These are phyloP conservation scores for Ustilago cynodontis DNA, from an alignment of 1,284 basidiomycete species.

Conservation along the genomic window DNA sequence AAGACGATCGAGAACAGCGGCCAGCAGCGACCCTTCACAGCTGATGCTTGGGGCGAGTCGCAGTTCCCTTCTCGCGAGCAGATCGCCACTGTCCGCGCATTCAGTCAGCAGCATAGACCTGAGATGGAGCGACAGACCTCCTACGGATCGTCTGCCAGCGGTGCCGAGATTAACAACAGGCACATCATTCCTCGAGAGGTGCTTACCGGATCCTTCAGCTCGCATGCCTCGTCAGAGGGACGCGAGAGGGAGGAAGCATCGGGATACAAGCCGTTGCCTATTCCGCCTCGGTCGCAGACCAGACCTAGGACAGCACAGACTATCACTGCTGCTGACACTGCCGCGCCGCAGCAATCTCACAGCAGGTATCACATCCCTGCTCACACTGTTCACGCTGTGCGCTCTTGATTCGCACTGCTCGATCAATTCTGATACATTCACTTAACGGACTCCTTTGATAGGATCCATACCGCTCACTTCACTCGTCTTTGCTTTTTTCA, in stretches of 20 bases:
- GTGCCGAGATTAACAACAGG: background rate
- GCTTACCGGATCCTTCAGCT: conserved; percentile 1
- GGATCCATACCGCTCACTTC: background rate
- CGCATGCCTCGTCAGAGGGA: background rate
- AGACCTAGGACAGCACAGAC: conserved; percentile 42
- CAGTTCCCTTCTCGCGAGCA: conserved; percentile 34
- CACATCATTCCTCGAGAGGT: conserved; percentile 11
- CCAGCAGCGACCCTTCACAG: conserved; percentile 36
- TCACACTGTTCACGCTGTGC: conserved; percentile 5
- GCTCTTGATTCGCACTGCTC: conserved; percentile 3
- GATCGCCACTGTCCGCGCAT: conserved; percentile 8
- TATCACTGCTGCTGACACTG: conserved; percentile 6
- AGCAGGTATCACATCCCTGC: background rate
- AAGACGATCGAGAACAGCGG: conserved; percentile 27
- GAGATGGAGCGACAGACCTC: conserved; percentile 9
- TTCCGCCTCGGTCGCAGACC: conserved; percentile 20
- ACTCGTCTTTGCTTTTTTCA: background rate
- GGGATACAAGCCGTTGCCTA: conserved; percentile 17
- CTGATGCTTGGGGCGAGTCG: conserved; percentile 42
- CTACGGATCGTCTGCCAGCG: conserved; percentile 2
- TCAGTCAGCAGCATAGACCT: conserved; percentile 26
- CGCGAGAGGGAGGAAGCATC: background rate
- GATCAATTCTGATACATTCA: background rate
- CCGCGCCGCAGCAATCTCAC: background rate
- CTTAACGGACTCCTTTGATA: conserved; percentile 7